Percentiles rank a stretch among this genome's conserved stretches.
Conservation (phyloP, 2,329 filamentous ascomycete species). For the Paraconiothyrium sp. region DNA sequence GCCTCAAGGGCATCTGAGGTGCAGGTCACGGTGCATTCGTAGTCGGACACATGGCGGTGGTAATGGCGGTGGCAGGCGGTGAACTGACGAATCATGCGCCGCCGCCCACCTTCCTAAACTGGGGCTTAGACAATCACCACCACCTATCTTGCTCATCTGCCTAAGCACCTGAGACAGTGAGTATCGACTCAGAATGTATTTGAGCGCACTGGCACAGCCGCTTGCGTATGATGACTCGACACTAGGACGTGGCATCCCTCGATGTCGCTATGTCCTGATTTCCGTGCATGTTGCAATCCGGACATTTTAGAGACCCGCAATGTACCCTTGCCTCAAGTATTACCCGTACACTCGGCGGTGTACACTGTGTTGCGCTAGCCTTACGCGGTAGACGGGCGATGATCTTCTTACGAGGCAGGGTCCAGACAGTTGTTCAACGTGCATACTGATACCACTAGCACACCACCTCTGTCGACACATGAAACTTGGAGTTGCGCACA, state of each 20-base stretch:
- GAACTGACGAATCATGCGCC: constrained; percentile 39
- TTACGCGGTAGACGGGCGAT: background rate
- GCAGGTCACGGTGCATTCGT: constrained; percentile 19
- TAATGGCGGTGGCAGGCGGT: constrained; percentile 34
- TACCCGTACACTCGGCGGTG: constrained; percentile 7
- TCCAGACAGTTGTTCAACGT: constrained; percentile 1
- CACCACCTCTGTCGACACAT: background rate
- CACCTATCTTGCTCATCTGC: constrained; percentile 36
- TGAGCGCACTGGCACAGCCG: background rate
- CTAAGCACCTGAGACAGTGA: constrained; percentile 27
- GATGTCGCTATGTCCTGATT: background rate
- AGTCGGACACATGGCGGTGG: constrained; percentile 35
- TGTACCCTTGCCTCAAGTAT: background rate
- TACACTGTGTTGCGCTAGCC: constrained; percentile 9
- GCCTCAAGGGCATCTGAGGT: constrained; percentile 15
- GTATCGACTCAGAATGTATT: constrained; percentile 11
- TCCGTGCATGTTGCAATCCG: constrained; percentile 1
- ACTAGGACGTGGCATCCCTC: background rate
- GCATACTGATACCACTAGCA: background rate
- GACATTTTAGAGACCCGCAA: constrained; percentile 6
- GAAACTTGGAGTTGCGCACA: background rate
- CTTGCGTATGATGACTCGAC: background rate
- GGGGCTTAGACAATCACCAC: constrained; percentile 32
- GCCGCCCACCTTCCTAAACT: constrained; percentile 28
- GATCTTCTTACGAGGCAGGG: background rate